Percentiles rank a stretch among this genome's conserved stretches.
Evolutionary conservation across 768 basidiomycete species (phyloP).

Genomic region (Strobilomyces confusus): DNA sequence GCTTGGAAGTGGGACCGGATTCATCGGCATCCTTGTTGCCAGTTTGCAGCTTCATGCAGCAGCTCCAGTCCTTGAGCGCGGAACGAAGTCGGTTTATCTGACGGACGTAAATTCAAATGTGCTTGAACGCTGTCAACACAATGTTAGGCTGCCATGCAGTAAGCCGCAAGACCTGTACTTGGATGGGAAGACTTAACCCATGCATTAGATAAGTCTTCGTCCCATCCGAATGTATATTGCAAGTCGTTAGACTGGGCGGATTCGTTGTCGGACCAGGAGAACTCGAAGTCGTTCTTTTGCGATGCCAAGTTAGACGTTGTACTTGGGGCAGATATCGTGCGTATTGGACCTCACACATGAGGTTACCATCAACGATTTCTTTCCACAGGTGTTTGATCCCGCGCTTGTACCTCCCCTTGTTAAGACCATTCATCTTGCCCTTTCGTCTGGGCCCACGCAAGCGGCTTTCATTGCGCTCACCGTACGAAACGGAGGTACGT

Average conservation of each 20-base stretch:
- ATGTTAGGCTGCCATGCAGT: slow-evolving; percentile 68
- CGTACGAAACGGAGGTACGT: slow-evolving; percentile 53
- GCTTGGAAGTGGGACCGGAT: slow-evolving; percentile 74
- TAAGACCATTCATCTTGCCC: slow-evolving; percentile 37
- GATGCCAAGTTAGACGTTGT: slow-evolving; percentile 52
- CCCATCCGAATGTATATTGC: slow-evolving; percentile 43
- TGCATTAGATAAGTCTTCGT: slow-evolving; percentile 50
- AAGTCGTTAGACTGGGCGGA: slow-evolving; percentile 63
- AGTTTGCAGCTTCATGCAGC: slow-evolving; percentile 43
- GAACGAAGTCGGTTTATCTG: slow-evolving; percentile 38
- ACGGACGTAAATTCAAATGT: slow-evolving; percentile 68
- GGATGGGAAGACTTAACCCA: background rate
- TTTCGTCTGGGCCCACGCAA: slow-evolving; percentile 19
- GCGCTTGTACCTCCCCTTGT: slow-evolving; percentile 55
- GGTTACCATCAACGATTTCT: background rate
- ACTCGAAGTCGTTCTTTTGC: slow-evolving; percentile 28
- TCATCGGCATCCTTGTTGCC: slow-evolving; percentile 62
- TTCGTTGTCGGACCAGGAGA: slow-evolving; percentile 38
- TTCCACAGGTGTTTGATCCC: slow-evolving; percentile 63
- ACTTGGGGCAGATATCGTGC: slow-evolving; percentile 67
- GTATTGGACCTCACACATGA: slow-evolving; percentile 8
- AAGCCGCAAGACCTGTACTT: slow-evolving; percentile 23
- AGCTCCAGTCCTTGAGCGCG: background rate
- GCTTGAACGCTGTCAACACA: slow-evolving; percentile 54
- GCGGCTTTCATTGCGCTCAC: slow-evolving; percentile 38